phyloP scores from a whole-genome alignment of 768 basidiomycete species.

The Pulveroboletus sp. region DNA sequence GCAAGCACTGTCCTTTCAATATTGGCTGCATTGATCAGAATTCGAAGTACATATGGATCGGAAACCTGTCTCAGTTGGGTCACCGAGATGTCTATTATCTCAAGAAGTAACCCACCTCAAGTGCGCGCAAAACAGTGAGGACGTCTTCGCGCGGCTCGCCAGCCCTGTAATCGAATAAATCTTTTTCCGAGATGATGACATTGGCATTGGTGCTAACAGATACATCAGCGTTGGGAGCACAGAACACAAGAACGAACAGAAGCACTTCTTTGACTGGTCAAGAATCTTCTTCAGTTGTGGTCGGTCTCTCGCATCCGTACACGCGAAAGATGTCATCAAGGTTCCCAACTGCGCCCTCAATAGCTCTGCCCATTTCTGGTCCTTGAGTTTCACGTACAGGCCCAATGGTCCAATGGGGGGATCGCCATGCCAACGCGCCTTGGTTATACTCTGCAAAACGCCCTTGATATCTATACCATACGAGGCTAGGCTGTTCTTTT shows the following conservation, averaged over 20 bases:
- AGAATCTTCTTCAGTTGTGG: slow-evolving; percentile 52
- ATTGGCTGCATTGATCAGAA: slow-evolving; percentile 68
- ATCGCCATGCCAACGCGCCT: slow-evolving; percentile 58
- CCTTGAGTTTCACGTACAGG: slow-evolving; percentile 66
- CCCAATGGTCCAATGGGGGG: slow-evolving; percentile 79
- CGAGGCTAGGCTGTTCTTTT: slow-evolving; percentile 54
- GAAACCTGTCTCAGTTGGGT: slow-evolving; percentile 50
- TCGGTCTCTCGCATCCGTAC: slow-evolving; percentile 68
- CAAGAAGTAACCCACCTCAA: slow-evolving; percentile 52
- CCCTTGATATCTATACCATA: slow-evolving; percentile 61
- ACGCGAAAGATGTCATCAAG: slow-evolving; percentile 64
- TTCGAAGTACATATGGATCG: slow-evolving; percentile 68
- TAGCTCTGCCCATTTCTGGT: slow-evolving; percentile 62
- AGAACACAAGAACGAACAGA: slow-evolving; percentile 16
- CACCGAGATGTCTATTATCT: background rate
- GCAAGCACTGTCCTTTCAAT: slow-evolving; percentile 77
- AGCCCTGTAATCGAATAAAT: slow-evolving; percentile 72
- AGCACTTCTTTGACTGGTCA: slow-evolving; percentile 61
- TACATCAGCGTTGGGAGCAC: slow-evolving; percentile 9
- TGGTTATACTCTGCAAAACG: slow-evolving; percentile 51
- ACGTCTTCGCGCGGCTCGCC: slow-evolving; percentile 67
- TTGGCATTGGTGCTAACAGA: slow-evolving; percentile 39
- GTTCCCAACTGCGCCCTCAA: slow-evolving; percentile 58
- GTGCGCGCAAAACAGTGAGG: slow-evolving; percentile 74
- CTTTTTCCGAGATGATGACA: slow-evolving; percentile 65